Evolutionary conservation across 1,139 yeast species (phyloP).

Genomic region (Pichia sp.): DNA sequence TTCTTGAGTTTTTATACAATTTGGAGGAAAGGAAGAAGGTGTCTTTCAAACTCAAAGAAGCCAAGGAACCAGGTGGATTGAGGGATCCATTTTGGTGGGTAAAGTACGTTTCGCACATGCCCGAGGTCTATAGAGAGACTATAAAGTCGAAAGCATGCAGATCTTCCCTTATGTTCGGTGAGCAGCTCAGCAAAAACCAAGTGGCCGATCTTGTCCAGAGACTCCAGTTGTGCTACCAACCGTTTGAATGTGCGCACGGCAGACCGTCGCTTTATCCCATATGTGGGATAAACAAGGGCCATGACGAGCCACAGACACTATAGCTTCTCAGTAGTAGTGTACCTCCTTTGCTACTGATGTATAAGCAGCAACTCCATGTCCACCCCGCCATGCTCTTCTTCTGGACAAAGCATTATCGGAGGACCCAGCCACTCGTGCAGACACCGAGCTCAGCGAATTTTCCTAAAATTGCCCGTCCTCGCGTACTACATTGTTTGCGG

Average conservation of each 20-base stretch:
- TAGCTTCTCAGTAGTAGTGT: too few relatives aligned
- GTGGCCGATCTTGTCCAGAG: constrained; percentile 43
- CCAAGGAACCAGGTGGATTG: not conserved
- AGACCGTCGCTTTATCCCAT: constrained; percentile 70
- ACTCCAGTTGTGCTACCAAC: constrained; percentile 50
- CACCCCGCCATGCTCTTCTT: too few relatives aligned
- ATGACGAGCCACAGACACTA: too few relatives aligned
- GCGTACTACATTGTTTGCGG: not conserved
- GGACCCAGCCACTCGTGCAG: constrained; percentile 3
- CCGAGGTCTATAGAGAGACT: constrained; percentile 45
- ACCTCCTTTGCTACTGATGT: too few relatives aligned
- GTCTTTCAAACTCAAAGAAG: not conserved
- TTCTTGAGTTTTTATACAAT: constrained; percentile 37
- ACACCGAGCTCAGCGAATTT: not conserved
- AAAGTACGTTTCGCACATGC: constrained; percentile 36
- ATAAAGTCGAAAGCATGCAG: constrained; percentile 69
- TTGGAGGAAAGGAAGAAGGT: constrained; percentile 5
- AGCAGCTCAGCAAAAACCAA: constrained; percentile 39
- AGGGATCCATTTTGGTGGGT: constrained; percentile 17
- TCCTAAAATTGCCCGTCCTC: not conserved
- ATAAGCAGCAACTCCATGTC: too few relatives aligned
- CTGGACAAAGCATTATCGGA: not conserved
- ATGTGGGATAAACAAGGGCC: constrained; percentile 21
- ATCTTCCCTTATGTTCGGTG: constrained; percentile 72
- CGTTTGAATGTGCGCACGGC: constrained; percentile 87